A percentile compares a stretch with the other conserved stretches of the same genome.
phyloP scores from a whole-genome alignment of 805 yeast genomes.

The Candida namnaoensis region DNA sequence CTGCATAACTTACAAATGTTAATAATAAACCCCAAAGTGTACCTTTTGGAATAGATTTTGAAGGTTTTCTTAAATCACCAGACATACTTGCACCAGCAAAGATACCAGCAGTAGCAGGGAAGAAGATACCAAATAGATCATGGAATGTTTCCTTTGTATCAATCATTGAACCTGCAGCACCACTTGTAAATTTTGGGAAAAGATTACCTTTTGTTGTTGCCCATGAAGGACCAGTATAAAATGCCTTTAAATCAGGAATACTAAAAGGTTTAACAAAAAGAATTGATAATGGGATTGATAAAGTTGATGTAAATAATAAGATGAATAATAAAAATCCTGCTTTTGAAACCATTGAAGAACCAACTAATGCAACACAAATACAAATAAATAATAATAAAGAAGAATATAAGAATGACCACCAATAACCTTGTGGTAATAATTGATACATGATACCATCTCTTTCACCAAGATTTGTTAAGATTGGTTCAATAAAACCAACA shows the following conservation, averaged over 20 bases:
- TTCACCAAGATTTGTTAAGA: conserved; percentile 68
- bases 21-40: conserved; percentile 75
- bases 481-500: conserved; percentile 91
- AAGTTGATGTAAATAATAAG: conserved; percentile 57
- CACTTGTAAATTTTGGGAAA: conserved; percentile 72
- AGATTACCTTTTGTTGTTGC: conserved; percentile 56
- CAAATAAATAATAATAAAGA: conserved; percentile 62
- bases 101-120: conserved; percentile 98
- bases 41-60: conserved; percentile 88
- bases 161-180: conserved; percentile 85
- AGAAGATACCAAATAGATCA: conserved; percentile 87
- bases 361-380: conserved; percentile 69
- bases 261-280: conserved; percentile 57
- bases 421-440: conserved; percentile 60
- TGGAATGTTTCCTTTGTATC: conserved; percentile 63
- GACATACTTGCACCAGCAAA: conserved; percentile 99
- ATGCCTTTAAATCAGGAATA: conserved; percentile 35
- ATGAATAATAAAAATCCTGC: conserved; percentile 73
- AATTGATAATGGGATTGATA: conserved; percentile 76
- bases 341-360: conserved; percentile 71
- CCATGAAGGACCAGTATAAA: conserved; percentile 73
- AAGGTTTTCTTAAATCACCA: conserved; percentile 82
- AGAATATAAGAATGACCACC: conserved; percentile 66
- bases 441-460: conserved; percentile 44
- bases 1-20: conserved; percentile 67